Base-by-base conservation (phyloP, 805 yeast genomes). In the Zygosaccharomyces kombuchaensis region DNA sequence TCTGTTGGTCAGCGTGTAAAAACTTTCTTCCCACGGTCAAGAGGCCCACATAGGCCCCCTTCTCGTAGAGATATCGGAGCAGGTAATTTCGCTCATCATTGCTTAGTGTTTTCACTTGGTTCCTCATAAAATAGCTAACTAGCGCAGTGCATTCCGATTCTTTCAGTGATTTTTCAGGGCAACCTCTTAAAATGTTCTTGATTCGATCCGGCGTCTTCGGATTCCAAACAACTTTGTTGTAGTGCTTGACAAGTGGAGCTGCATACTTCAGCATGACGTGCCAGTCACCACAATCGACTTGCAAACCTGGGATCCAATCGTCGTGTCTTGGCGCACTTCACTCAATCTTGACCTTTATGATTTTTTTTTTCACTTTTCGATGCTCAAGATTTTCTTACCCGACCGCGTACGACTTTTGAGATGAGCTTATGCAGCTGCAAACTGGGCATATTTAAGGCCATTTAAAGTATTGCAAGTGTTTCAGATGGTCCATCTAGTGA, bases 11-110 rank as follows among this genome's bases (percentile, higher is more conserved):
- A n/a, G 44, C 50, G 34, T 50, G 51, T 12, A 59, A 44, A 37
- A 51, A 45, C 16, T 37, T 43, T 23, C 49, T 45, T 3, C 57
- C 58, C n/a, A 59, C 40, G 21, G 43, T 44, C 9, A 50, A 46
- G 2, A 59, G 36, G 27, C 45, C 51, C 3, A 38, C 41, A 34
- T 54, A 52, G 6, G 55, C 61, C 14, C 38, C 45, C 26, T 52
- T 50, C 12, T 51, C 46, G 39, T 45, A 50, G 13, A 60, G 46
- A 42, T 48, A 54, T 9, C 53, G 47, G 26, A 60, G 45, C 13
- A 57, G 29, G 17, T 44, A 48, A 16, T 41, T 47, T 37, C 60
- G 41, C 39, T 56, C 58, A 2, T 38, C 34, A 6, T 30, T 7
- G 8, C 32, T 31, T 5, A 47, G 43, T 9, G 21, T 30, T n/a